Evolutionary conservation across 2,329 filamentous ascomycete species (phyloP).

Genomic region (Westerdykella sp.): DNA sequence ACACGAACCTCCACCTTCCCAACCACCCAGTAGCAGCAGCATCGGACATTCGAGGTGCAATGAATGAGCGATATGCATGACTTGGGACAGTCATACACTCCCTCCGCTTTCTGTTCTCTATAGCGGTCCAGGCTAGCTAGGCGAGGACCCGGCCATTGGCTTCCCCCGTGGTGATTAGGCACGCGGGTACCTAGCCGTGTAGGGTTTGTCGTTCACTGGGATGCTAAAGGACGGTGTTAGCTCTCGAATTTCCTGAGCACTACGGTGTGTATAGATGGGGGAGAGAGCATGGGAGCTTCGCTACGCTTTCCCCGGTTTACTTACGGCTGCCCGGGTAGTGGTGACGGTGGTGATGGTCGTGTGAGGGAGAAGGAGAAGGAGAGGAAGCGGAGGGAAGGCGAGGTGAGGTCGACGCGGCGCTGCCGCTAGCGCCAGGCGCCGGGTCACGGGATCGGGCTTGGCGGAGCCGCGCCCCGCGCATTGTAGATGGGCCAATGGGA

Average conservation of each 20-base stretch:
- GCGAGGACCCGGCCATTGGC: conserved; percentile 1
- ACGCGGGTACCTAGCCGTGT: conserved; percentile 5
- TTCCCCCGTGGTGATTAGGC: conserved; percentile 17
- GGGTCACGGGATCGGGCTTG: too few species aligned
- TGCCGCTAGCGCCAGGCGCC: too few species aligned
- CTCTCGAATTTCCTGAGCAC: too few species aligned
- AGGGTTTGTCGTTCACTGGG: conserved; percentile 13
- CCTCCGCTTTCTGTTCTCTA: conserved; percentile 33
- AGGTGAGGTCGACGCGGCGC: background rate
- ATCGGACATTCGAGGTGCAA: background rate
- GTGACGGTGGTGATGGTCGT: background rate
- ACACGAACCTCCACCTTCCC: background rate
- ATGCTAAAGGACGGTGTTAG: background rate
- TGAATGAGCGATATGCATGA: conserved; percentile 6
- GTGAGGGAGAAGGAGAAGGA: background rate
- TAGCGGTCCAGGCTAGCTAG: conserved; percentile 3
- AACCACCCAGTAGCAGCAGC: background rate
- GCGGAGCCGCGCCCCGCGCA: too few species aligned
- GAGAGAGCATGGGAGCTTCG: background rate
- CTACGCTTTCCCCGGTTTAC: background rate
- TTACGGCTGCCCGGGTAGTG: background rate
- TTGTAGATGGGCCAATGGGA: too few species aligned
- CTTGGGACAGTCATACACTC: conserved; percentile 23
- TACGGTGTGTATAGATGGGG: background rate
- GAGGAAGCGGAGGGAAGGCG: background rate